These are phyloP conservation scores for Macadamia integrifolia DNA, from an alignment of 164 flowering plant species.

Conservation along the genomic window DNA sequence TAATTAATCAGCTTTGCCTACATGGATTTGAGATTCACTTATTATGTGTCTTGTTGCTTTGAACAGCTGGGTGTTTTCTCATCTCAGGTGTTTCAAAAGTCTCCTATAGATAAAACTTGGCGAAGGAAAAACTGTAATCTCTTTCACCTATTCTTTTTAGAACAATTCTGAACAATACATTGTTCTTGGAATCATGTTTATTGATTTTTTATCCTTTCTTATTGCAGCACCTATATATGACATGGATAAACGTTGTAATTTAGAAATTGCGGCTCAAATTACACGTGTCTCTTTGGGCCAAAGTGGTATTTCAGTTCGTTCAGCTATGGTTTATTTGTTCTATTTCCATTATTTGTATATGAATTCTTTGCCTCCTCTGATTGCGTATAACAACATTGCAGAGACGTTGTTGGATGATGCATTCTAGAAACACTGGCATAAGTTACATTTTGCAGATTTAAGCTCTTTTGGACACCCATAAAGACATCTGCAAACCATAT, in stretches of 20 bases:
- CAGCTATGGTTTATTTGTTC: constrained; percentile 3
- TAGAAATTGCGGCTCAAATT: constrained; percentile 87
- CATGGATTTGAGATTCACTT: constrained; percentile 5
- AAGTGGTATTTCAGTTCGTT: constrained; percentile 46
- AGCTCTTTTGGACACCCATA: too few relatives aligned
- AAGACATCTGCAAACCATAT: too few relatives aligned
- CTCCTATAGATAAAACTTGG: constrained; percentile 65
- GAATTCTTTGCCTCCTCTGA: neutral
- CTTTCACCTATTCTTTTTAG: constrained; percentile 6
- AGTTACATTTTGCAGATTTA: too few relatives aligned
- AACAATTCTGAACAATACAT: neutral
- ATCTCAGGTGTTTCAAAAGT: constrained; percentile 91
- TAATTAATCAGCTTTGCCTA: too few relatives aligned
- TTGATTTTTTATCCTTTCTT: constrained; percentile 9
- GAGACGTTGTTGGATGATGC: neutral
- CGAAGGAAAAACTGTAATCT: constrained; percentile 63
- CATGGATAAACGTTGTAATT: constrained; percentile 89
- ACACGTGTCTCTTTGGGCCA: constrained; percentile 52
- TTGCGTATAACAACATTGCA: neutral
- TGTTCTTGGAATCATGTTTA: constrained; percentile 3
- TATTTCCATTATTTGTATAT: neutral
- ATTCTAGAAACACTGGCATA: too few relatives aligned
- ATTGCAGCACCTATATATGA: constrained; percentile 72
- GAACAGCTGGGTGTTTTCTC: constrained; percentile 97
- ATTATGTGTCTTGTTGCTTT: constrained; percentile 13